phyloP scores from a whole-genome alignment of 1,284 basidiomycete species.

The Trichosporon asahii region DNA sequence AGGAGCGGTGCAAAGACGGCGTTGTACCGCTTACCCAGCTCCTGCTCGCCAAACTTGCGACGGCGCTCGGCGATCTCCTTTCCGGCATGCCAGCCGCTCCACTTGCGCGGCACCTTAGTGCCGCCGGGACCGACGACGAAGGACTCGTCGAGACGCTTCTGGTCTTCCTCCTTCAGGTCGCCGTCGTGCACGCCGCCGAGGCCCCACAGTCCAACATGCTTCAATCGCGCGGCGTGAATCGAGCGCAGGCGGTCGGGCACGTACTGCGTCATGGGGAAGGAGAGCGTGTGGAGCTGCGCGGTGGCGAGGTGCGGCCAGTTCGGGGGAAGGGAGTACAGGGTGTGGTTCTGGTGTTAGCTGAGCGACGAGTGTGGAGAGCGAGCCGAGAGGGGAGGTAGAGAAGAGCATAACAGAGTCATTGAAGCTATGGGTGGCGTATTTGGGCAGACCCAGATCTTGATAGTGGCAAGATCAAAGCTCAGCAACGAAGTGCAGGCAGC shows the following conservation, averaged over 20 bases:
- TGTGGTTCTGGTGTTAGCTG: constrained; percentile 39
- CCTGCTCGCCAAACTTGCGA: constrained; percentile 42
- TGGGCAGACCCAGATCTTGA: too few species aligned
- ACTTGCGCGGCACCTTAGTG: constrained; percentile 36
- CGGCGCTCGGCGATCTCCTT: constrained; percentile 33
- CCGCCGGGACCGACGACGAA: constrained; percentile 42
- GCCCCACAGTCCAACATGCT: constrained; percentile 45
- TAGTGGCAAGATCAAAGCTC: too few species aligned
- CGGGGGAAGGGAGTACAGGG: constrained; percentile 44
- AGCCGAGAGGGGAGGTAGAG: too few species aligned
- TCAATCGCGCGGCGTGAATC: constrained; percentile 37
- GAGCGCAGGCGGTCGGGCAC: constrained; percentile 43
- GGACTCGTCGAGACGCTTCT: constrained; percentile 31
- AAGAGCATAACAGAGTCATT: too few species aligned
- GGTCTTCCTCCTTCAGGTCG: constrained; percentile 36
- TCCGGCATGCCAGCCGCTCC: constrained; percentile 40
- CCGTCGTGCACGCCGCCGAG: constrained; percentile 37
- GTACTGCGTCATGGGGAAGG: constrained; percentile 42
- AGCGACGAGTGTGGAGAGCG: constrained; percentile 5
- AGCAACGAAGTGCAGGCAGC: too few species aligned
- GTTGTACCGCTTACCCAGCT: constrained; percentile 25
- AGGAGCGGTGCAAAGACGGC: constrained; percentile 37
- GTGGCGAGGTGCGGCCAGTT: constrained; percentile 40
- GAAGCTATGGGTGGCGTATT: too few species aligned
- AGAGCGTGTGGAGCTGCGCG: constrained; percentile 31